Conservation (phyloP, 2,329 filamentous ascomycete species). For the Venturia carpophila region DNA sequence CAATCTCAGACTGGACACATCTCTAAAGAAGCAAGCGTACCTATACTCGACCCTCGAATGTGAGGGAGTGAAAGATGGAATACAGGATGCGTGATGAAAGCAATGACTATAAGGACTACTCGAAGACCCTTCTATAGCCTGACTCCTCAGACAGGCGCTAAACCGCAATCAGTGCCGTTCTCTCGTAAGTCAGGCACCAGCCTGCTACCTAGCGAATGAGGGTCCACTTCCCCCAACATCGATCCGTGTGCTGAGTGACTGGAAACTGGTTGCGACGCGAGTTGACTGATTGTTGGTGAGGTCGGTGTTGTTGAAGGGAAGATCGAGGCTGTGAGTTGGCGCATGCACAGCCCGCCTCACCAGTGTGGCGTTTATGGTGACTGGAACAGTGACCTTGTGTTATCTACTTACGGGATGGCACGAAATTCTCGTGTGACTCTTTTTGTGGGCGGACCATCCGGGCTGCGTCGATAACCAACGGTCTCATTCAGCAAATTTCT, state of each 20-base stretch:
- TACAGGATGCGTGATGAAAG: background rate
- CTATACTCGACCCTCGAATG: background rate
- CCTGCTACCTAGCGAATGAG: constrained; percentile 1
- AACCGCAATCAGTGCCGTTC: background rate
- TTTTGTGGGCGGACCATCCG: background rate
- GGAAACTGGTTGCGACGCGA: background rate
- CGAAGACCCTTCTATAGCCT: background rate
- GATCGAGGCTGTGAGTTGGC: constrained; percentile 10
- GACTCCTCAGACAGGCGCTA: constrained; percentile 8
- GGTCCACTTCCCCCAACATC: no score
- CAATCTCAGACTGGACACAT: background rate
- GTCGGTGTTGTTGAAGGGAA: constrained; percentile 1
- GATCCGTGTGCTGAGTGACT: background rate
- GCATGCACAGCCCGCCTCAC: constrained; percentile 1
- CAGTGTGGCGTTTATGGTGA: background rate
- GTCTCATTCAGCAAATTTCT: background rate
- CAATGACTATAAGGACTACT: background rate
- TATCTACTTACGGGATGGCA: background rate
- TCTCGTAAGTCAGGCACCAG: constrained; percentile 5
- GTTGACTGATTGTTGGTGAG: background rate
- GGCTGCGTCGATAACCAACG: background rate
- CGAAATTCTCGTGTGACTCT: no score
- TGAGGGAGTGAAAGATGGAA: background rate
- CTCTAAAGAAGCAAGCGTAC: background rate
- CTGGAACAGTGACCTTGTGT: background rate